A percentile compares a stretch with the other conserved stretches of the same genome.
Evolutionary conservation across 371 early-diverging fungal species (phyloP).

Genomic region (Zychaea mexicana): DNA sequence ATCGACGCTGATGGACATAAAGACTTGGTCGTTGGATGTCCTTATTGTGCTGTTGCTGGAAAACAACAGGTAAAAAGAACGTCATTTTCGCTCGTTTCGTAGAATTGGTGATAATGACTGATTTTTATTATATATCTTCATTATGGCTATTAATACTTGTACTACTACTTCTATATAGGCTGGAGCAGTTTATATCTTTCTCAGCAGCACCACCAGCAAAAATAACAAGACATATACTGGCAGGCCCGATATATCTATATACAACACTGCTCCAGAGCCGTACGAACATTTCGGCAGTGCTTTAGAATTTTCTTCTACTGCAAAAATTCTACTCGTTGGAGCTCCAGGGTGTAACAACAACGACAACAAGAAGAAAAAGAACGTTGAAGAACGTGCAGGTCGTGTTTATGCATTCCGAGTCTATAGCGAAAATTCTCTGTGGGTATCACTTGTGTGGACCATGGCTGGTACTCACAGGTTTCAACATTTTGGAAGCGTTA

Average conservation of each 20-base stretch:
- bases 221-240: background rate
- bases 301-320: slow-evolving; percentile 1
- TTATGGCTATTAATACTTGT: too few species aligned
- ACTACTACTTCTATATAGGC: too few species aligned
- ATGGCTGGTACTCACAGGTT: slow-evolving; percentile 41
- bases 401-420: slow-evolving; percentile 42
- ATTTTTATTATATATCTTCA: too few species aligned
- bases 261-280: slow-evolving; percentile 18
- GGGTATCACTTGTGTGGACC: slow-evolving; percentile 21
- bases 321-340: slow-evolving; percentile 26
- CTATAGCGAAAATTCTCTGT: too few species aligned
- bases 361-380: slow-evolving; percentile 13
- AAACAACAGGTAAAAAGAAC: slow-evolving; percentile 28
- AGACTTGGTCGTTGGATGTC: slow-evolving; percentile 77
- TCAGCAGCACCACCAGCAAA: slow-evolving; percentile 12
- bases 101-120: too few species aligned
- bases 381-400: slow-evolving; percentile 23
- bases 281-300: slow-evolving; percentile 47
- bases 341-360: slow-evolving; percentile 31
- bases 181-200: slow-evolving; percentile 27
- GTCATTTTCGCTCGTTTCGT: too few species aligned
- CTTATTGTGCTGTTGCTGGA: slow-evolving; percentile 41
- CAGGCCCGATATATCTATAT: slow-evolving; percentile 14
- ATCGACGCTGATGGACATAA: slow-evolving; percentile 64
- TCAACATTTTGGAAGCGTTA: slow-evolving; percentile 47